These are phyloP conservation scores for Arctium minus DNA, from an alignment of 129 eudicot genomes.

Conservation along the genomic window DNA sequence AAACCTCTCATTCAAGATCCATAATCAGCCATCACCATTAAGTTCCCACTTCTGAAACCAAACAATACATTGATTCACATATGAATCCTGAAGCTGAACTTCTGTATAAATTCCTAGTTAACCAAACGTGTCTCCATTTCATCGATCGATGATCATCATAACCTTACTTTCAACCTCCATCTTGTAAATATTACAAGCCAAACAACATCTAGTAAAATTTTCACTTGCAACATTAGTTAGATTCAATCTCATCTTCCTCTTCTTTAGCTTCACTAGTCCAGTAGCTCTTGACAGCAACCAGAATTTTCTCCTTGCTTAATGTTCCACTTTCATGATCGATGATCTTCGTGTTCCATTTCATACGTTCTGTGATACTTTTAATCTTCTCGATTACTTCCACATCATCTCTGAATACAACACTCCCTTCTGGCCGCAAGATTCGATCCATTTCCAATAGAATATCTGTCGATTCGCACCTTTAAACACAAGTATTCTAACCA, in stretches of 20 bases:
- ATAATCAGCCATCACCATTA: neutral
- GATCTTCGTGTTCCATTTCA: constrained; percentile 74
- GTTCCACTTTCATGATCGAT: constrained; percentile 73
- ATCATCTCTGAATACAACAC: constrained; percentile 70
- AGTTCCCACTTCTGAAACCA: neutral
- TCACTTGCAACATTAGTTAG: neutral
- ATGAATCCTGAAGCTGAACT: neutral
- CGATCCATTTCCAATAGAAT: constrained; percentile 92
- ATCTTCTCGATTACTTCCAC: constrained; percentile 65
- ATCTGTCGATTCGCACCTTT: constrained; percentile 73
- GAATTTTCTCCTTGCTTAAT: constrained; percentile 57
- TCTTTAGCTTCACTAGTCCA: constrained; percentile 56
- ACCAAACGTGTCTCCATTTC: neutral
- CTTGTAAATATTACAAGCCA: neutral
- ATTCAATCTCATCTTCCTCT: constrained; percentile 8
- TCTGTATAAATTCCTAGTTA: neutral
- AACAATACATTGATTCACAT: neutral
- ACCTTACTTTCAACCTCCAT: neutral
- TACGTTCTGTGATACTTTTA: constrained; percentile 52
- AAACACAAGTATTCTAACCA: constrained; percentile 12
- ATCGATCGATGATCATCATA: neutral
- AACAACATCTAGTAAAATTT: neutral
- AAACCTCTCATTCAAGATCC: neutral
- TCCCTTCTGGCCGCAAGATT: constrained; percentile 87
- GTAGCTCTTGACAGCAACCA: constrained; percentile 66